A percentile compares a stretch with the other conserved stretches of the same genome.
phyloP scores from a whole-genome alignment of 306 rosid genomes.

The Quercus berberidifolia region DNA sequence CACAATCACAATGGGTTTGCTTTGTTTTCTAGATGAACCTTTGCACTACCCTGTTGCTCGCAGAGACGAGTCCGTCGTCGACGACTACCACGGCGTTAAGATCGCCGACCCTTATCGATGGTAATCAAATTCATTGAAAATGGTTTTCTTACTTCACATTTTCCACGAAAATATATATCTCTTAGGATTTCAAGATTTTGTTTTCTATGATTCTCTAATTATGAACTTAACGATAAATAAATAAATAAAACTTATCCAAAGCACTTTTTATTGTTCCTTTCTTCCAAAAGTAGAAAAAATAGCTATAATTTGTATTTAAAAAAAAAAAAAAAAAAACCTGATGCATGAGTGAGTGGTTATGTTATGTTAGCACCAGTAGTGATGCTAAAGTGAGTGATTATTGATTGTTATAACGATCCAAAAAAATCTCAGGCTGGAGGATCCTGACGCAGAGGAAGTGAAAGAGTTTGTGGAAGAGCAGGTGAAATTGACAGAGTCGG shows the following conservation, averaged over 20 bases:
- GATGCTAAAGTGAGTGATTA: no score
- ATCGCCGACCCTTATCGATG: constrained; percentile 80
- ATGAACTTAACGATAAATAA: neutral
- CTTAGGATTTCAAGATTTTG: neutral
- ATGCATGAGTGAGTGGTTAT: no score
- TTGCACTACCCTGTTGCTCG: constrained; percentile 59
- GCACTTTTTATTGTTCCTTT: no score
- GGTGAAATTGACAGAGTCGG: constrained; percentile 59
- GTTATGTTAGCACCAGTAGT: no score
- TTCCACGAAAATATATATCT: no score
- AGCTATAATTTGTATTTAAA: no score
- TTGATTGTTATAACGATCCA: no score
- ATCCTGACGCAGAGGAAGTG: constrained; percentile 84
- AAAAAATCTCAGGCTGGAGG: constrained; percentile 58
- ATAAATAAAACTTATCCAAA: no score
- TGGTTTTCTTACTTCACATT: neutral
- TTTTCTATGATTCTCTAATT: neutral
- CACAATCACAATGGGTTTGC: constrained; percentile 39
- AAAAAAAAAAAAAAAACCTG: no score
- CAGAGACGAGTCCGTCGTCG: constrained; percentile 68
- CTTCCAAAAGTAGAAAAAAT: no score
- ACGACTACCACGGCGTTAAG: constrained; percentile 63
- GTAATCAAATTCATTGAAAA: constrained; percentile 25
- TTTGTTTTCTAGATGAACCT: constrained; percentile 26
- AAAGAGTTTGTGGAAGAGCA: constrained; percentile 72